phyloP scores from a whole-genome alignment of 2,329 filamentous ascomycete species.

The Coniochaeta sp. region DNA sequence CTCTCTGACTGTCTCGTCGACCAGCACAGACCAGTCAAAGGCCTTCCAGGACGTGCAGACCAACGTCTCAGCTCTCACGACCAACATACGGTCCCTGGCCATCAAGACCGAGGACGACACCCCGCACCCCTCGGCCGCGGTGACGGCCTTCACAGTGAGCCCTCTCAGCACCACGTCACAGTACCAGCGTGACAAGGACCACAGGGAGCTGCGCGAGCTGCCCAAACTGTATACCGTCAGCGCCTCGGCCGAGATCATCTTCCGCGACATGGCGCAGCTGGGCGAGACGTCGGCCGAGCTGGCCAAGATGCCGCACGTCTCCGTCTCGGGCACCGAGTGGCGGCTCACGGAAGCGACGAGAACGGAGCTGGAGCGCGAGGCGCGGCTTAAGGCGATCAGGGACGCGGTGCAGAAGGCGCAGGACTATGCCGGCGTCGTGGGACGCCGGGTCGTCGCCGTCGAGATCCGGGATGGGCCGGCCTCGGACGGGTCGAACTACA shows the following conservation, averaged over 20 bases:
- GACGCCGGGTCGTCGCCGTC: slow-evolving; percentile 9
- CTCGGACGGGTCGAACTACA: too few relatives aligned
- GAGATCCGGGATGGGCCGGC: slow-evolving; percentile 10
- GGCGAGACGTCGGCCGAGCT: slow-evolving; percentile 7
- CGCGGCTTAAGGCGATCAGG: slow-evolving; percentile 11
- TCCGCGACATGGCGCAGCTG: slow-evolving; percentile 11
- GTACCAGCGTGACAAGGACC: background rate
- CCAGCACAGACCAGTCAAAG: slow-evolving; percentile 1
- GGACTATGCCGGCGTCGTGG: slow-evolving; percentile 12
- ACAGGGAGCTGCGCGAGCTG: background rate
- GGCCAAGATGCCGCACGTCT: slow-evolving; percentile 10
- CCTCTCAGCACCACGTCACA: slow-evolving; percentile 7
- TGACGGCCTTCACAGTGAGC: slow-evolving; percentile 12
- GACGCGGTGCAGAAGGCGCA: slow-evolving; percentile 13
- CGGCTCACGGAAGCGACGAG: slow-evolving; percentile 9
- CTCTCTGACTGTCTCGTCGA: slow-evolving; percentile 6
- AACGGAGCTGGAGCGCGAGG: slow-evolving; percentile 10
- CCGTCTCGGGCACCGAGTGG: slow-evolving; percentile 11
- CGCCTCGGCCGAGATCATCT: slow-evolving; percentile 10
- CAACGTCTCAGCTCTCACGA: slow-evolving; percentile 6
- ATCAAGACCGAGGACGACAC: slow-evolving; percentile 10
- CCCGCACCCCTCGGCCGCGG: slow-evolving; percentile 10
- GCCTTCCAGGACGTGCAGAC: slow-evolving; percentile 6
- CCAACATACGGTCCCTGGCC: slow-evolving; percentile 8
- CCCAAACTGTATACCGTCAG: slow-evolving; percentile 7